Base-by-base conservation (phyloP, 2,329 filamentous ascomycete species). In the Coleophoma eucalyptorum region DNA sequence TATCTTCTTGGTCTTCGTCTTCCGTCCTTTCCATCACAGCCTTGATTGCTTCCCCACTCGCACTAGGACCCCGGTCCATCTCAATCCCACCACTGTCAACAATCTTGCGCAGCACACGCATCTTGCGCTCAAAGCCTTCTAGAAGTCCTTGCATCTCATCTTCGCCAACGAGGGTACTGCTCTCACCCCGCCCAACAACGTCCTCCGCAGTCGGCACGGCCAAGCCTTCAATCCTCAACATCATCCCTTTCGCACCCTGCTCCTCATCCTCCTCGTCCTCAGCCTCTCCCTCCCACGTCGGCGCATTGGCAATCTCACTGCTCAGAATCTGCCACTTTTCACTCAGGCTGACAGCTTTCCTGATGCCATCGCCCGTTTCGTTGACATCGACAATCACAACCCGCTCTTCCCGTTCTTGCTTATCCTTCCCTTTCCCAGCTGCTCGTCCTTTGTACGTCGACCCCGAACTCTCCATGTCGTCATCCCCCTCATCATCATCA, bases 311-410 rank as follows among this genome's bases (percentile, higher is more conserved):
- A 10, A 87, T 68, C 10, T 69, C 69, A 0, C 78, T 77, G 15
- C 71, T 69, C 33, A 82, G 70, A 13, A 86, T 75, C 60, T 87
- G 83, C 85, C 93, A 97, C 46, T 86, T 80, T 0, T 84, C 72
- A 8, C 83, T 87, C 12, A 97, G 72, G 55, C 86, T 91, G 40
- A 87, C 83, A 1, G 89, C 87, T 50, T 81, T 83, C 0, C 80
- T 73, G 1, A 97, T 80, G 21, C 69, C 68, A 67, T 78, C 81
- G 4, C 72, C 68, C 7, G 66, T 62, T 13, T 70, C 67, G 13
- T 69, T 67, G 16, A 86, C 68, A 59, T 86, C 80, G 7, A 86
- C 69, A 31, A 86, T 62, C 41, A 86, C 64, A 35, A 80, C 70
- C 45, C 81, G 57, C 18, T 65, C 62, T 46, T 64, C 61, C n/a